Percentiles rank a stretch among this genome's conserved stretches.
Conservation (phyloP, 2,329 filamentous ascomycete species). For the Phialophora verrucosa region DNA sequence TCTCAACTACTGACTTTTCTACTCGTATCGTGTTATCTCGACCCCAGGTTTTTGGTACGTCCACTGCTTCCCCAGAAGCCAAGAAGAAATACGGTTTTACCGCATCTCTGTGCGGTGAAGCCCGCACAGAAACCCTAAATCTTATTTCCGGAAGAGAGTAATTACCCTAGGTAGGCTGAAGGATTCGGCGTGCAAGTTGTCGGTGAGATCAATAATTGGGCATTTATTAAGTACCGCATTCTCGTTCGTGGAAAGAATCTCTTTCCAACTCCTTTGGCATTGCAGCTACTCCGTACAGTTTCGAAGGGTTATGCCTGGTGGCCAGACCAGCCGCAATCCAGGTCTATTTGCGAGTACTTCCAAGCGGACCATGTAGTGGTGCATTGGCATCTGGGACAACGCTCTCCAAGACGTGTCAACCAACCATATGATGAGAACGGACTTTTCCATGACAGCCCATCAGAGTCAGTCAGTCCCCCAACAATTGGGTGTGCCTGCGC, state of each 20-base stretch:
- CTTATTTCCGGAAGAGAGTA: not conserved
- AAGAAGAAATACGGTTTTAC: slow-evolving; percentile 7
- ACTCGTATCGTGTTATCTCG: not conserved
- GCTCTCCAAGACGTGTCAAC: not conserved
- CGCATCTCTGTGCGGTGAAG: not conserved
- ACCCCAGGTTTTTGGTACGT: not conserved
- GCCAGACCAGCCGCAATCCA: not conserved
- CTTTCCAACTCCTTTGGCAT: not conserved
- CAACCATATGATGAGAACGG: slow-evolving; percentile 1
- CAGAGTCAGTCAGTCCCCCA: not conserved
- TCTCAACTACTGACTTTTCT: not conserved
- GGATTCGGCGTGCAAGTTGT: not conserved
- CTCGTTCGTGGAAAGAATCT: not conserved
- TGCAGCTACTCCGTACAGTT: not conserved
- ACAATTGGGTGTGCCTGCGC: slow-evolving; percentile 6
- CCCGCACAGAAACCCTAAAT: not conserved
- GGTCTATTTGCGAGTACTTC: not conserved
- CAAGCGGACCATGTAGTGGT: not conserved
- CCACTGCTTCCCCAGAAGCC: not conserved
- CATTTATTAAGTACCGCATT: not conserved
- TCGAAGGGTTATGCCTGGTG: not conserved
- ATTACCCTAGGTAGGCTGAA: not conserved
- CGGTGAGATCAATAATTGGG: not conserved
- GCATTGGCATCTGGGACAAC: not conserved
- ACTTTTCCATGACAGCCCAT: not conserved